Base-by-base conservation (phyloP, 2,329 filamentous ascomycete species). In the Juglanconis juglandina region DNA sequence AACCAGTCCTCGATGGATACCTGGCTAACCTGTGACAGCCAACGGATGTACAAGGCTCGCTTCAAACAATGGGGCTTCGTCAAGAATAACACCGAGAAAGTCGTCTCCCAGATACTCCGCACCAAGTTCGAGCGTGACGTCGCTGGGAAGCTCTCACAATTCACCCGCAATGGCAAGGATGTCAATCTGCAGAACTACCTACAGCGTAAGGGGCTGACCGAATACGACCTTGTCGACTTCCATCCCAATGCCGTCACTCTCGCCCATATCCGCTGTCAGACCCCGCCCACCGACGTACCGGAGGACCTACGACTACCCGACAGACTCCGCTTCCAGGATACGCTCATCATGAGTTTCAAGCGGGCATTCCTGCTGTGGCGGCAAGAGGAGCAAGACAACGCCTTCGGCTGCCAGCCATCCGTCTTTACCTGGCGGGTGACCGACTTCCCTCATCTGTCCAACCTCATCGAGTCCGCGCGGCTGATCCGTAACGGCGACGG, bases 1-100 rank as follows among this genome's bases (percentile, higher is more conserved):
- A 30, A n/a, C 48, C 49, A 39, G 11, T 13, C n/a, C 13, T 1
- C 1, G 39, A 9, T 9, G 1, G 1, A 11, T 49, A 37, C 5
- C n/a, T n/a, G 3, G 14, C 59, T 58, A 48, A 56, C 37, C 4
- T 11, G 30, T 13, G 24, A 30, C 42, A 82, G 80, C 17, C 78
- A 80, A 17, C 81, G 81, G 64, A 82, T 82, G 80, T 82, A 82
- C 68, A 82, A 82, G 66, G 81, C 79, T n/a, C 73, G 80, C 32
- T 82, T 82, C 65, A 80, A 80, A 13, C 79, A 81, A 63, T 82
- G 80, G 80, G 79, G 79, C 0, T 82, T 82, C 63, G 79, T 79
- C 46, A 82, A 82, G 70, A 82, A 82, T 61, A 82, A 82, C 63
- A 82, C 79, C 47, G 80, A 82, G 60, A 79, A 81, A 33, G 80